A percentile compares a stretch with the other conserved stretches of the same genome.
Conservation (phyloP, 108 stramenopile genomes). For the Nannochloropsis oceanica region DNA sequence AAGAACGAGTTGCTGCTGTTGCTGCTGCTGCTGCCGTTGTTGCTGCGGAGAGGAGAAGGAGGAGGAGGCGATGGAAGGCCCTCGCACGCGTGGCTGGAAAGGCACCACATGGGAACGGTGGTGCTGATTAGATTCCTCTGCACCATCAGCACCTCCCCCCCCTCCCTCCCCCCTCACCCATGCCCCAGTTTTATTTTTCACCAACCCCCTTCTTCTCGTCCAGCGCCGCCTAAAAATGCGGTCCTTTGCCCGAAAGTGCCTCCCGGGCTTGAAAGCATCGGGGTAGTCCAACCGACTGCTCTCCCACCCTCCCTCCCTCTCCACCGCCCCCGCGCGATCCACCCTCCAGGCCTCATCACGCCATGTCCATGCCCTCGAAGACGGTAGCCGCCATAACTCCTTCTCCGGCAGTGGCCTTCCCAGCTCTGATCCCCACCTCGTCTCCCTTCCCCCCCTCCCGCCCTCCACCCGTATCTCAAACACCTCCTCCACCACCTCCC, state of each 20-base stretch:
- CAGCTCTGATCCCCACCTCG: constrained; percentile 10
- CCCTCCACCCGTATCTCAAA: constrained; percentile 18
- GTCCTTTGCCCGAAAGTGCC: constrained; percentile 6
- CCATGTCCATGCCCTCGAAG: constrained; percentile 12
- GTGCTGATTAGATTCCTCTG: not conserved
- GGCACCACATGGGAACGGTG: too few species aligned
- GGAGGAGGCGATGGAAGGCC: not conserved
- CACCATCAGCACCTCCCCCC: not conserved
- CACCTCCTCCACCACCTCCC: constrained; percentile 19
- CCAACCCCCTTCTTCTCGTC: constrained; percentile 4
- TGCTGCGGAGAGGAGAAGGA: not conserved
- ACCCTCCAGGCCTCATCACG: constrained; percentile 4
- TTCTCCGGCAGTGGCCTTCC: constrained; percentile 1
- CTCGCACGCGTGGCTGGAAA: not conserved
- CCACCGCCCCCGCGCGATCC: constrained; percentile 11
- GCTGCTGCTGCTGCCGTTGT: not conserved
- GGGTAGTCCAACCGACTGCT: constrained; percentile 5
- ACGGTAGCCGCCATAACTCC: constrained; percentile 8
- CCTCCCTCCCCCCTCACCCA: not conserved
- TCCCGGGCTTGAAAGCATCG: not conserved
- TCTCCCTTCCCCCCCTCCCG: not conserved
- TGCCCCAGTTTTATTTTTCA: not conserved
- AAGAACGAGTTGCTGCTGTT: not conserved
- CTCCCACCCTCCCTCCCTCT: constrained; percentile 15
- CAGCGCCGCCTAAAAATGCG: constrained; percentile 18